A percentile compares a stretch with the other conserved stretches of the same genome.
Evolutionary conservation across 2,329 filamentous ascomycete genomes (phyloP).

Genomic region (Exophiala mesophila): DNA sequence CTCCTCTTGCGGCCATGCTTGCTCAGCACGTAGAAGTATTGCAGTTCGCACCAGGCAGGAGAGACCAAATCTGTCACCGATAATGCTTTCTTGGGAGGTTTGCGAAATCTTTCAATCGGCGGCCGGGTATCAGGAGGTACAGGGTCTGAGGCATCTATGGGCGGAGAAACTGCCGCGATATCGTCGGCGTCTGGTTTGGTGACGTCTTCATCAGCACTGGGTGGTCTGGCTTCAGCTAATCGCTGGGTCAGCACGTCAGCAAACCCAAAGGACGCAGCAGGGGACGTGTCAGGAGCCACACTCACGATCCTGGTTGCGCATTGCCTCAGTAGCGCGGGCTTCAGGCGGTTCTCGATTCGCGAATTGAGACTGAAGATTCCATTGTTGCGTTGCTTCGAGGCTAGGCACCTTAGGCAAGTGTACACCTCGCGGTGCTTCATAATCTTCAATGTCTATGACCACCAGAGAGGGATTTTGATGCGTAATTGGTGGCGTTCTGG

Average conservation of each 20-base stretch:
- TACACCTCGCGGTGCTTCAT: constrained; percentile 35
- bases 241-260: constrained; percentile 35
- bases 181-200: constrained; percentile 7
- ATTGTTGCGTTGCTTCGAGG: constrained; percentile 32
- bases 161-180: constrained; percentile 4
- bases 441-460: constrained; percentile 42
- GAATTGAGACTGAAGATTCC: constrained; percentile 3
- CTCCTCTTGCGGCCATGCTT: constrained; percentile 68
- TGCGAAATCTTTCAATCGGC: constrained; percentile 74
- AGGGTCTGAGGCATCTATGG: constrained; percentile 18
- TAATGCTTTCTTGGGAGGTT: constrained; percentile 69
- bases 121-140: constrained; percentile 44
- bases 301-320: constrained; percentile 24
- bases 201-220: constrained; percentile 3
- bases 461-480: constrained; percentile 22
- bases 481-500: constrained; percentile 17
- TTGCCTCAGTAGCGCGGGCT: constrained; percentile 3
- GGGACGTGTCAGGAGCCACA: not conserved
- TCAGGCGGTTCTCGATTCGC: constrained; percentile 1
- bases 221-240: constrained; percentile 19
- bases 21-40: constrained; percentile 83
- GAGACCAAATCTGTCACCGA: constrained; percentile 84
- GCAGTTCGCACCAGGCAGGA: constrained; percentile 92
- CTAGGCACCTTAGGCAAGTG: constrained; percentile 40
- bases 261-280: constrained; percentile 39